phyloP scores from a whole-genome alignment of 108 stramenopile genomes.

The Pseudonitzschia pungens region DNA sequence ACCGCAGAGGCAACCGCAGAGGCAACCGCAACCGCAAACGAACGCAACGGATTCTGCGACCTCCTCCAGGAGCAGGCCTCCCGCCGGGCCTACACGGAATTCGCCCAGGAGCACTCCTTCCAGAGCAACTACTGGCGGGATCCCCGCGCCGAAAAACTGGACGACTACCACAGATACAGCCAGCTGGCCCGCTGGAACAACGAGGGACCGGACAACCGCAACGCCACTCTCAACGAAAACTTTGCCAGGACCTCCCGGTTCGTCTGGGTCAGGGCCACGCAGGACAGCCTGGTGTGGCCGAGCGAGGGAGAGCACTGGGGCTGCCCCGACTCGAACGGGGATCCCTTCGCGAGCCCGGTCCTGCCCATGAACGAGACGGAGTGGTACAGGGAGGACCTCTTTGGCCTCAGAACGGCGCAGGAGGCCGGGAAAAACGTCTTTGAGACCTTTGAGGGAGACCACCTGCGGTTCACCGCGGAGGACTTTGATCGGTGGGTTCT shows the following conservation, averaged over 20 bases:
- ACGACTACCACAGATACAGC: conserved; percentile 48
- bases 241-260: conserved; percentile 54
- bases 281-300: conserved; percentile 80
- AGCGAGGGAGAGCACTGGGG: conserved; percentile 79
- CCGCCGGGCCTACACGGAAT: conserved; percentile 56
- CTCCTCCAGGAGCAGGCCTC: conserved; percentile 63
- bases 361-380: conserved; percentile 60
- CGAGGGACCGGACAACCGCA: conserved; percentile 42
- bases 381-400: conserved; percentile 67
- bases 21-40: too few relatives aligned
- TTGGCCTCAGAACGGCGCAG: conserved; percentile 67
- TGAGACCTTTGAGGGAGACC: conserved; percentile 62
- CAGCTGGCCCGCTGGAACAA: conserved; percentile 73
- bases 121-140: conserved; percentile 79
- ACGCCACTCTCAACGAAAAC: conserved; percentile 47
- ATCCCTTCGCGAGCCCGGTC: conserved; percentile 43
- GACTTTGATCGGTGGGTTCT: conserved; percentile 59
- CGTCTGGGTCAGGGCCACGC: conserved; percentile 62
- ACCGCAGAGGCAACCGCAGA: too few relatives aligned
- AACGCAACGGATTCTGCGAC: too few relatives aligned
- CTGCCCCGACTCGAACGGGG: conserved; percentile 48
- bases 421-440: conserved; percentile 62
- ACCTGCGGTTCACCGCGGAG: conserved; percentile 56
- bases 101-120: conserved; percentile 60
- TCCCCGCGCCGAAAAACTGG: conserved; percentile 30